Conservation (phyloP, 177 flowering plant species). For the Telopea speciosissima region DNA sequence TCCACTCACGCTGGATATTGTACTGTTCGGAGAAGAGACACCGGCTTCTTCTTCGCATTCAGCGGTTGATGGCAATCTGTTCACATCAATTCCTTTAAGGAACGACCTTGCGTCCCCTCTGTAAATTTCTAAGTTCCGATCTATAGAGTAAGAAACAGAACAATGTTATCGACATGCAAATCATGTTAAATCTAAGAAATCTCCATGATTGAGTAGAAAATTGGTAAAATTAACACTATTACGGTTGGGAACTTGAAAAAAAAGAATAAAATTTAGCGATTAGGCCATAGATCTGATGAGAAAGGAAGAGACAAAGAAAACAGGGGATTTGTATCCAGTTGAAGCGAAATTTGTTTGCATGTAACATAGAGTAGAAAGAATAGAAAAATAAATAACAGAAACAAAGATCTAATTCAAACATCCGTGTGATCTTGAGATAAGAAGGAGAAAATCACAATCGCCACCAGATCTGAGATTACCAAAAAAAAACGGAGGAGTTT, state of each 20-base stretch:
- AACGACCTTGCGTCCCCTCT: conserved; percentile 49
- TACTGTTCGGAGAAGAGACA: conserved; percentile 83
- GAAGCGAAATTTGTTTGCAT: too few species aligned
- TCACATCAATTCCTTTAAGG: conserved; percentile 74
- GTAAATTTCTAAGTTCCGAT: conserved; percentile 36
- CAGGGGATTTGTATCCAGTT: too few species aligned
- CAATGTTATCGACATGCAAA: not conserved
- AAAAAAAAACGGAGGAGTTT: not conserved
- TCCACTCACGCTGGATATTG: conserved; percentile 68
- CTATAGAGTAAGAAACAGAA: conserved; percentile 27
- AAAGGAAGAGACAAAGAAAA: not conserved
- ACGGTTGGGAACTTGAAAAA: too few species aligned
- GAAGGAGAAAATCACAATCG: not conserved
- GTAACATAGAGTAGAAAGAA: too few species aligned
- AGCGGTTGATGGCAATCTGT: conserved; percentile 42
- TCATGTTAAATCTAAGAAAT: not conserved
- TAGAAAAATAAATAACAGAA: too few species aligned
- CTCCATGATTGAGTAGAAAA: not conserved
- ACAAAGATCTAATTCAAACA: too few species aligned
- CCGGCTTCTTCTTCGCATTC: conserved; percentile 65
- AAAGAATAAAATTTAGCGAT: too few species aligned
- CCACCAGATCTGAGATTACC: not conserved
- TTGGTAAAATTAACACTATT: too few species aligned
- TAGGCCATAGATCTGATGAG: not conserved
- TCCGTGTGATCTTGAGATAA: not conserved